These are phyloP conservation scores for Phytopythium montanum DNA, from an alignment of 352 stramenopile species.

Conservation along the genomic window DNA sequence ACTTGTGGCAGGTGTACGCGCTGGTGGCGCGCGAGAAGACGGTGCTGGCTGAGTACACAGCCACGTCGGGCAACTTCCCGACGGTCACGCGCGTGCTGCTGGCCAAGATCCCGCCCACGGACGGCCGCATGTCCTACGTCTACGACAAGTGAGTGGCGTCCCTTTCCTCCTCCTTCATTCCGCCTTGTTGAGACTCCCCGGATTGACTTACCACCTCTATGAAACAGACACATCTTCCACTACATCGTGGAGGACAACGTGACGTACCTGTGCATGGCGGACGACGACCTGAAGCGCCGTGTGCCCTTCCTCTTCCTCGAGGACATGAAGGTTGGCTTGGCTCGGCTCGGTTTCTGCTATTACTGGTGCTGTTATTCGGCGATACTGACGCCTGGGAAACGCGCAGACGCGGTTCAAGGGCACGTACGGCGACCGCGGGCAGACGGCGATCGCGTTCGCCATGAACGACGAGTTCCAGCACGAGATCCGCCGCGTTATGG, in stretches of 20 bases:
- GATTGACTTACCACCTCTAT: too few species aligned
- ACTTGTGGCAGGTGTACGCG: conserved; percentile 85
- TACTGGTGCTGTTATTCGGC: neutral
- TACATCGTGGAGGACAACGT: conserved; percentile 96
- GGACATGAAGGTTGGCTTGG: conserved; percentile 88
- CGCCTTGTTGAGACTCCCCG: neutral
- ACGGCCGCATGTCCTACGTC: conserved; percentile 97
- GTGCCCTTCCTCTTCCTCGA: conserved; percentile 98
- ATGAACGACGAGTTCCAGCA: conserved; percentile 98
- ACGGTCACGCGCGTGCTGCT: conserved; percentile 97
- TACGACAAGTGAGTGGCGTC: conserved; percentile 92
- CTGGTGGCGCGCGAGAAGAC: conserved; percentile 96
- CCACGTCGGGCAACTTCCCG: conserved; percentile 96
- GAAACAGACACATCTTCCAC: conserved; percentile 88
- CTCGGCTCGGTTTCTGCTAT: too few species aligned
- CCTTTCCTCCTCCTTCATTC: conserved; percentile 5
- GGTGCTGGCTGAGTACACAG: conserved; percentile 97
- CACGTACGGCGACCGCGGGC: conserved; percentile 71
- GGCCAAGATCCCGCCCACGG: conserved; percentile 92
- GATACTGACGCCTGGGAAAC: neutral
- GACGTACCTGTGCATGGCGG: conserved; percentile 98
- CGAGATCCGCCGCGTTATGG: conserved; percentile 94
- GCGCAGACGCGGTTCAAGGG: conserved; percentile 70
- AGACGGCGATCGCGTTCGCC: conserved; percentile 95
- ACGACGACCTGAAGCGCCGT: conserved; percentile 93